A percentile compares a stretch with the other conserved stretches of the same genome.
Evolutionary conservation across 805 yeast species (phyloP).

Genomic region (Metschnikowia peoriensis): DNA sequence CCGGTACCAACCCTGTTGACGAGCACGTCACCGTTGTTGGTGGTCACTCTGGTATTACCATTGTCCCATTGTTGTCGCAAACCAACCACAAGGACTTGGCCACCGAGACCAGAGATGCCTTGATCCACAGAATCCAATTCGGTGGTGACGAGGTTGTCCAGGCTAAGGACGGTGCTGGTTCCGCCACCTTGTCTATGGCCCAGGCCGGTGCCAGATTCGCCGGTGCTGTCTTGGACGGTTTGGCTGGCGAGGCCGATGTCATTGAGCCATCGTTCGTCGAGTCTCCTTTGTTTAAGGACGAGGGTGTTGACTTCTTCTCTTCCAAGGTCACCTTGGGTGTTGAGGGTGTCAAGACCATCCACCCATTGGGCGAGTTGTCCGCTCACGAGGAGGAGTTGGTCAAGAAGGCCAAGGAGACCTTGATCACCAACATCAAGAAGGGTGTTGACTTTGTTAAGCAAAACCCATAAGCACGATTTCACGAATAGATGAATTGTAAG

Average conservation of each 20-base stretch:
- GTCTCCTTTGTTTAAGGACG: constrained; percentile 75
- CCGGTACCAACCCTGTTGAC: constrained; percentile 69
- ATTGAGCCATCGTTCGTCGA: constrained; percentile 73
- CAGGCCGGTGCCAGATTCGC: constrained; percentile 83
- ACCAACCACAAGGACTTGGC: constrained; percentile 62
- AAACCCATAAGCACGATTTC: constrained; percentile 49
- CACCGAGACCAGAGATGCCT: constrained; percentile 61
- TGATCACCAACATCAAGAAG: constrained; percentile 87
- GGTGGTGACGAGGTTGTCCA: constrained; percentile 96
- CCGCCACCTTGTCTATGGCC: constrained; percentile 92
- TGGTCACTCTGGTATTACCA: constrained; percentile 97
- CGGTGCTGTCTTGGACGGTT: constrained; percentile 60
- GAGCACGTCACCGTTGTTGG: constrained; percentile 89
- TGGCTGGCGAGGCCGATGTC: constrained; percentile 61
- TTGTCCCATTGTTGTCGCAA: constrained; percentile 89
- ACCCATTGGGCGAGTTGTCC: constrained; percentile 70
- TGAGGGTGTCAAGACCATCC: constrained; percentile 82
- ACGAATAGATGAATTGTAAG: neutral
- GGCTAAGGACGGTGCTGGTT: constrained; percentile 93
- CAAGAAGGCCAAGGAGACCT: constrained; percentile 80
- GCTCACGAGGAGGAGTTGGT: constrained; percentile 83
- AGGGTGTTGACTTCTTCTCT: constrained; percentile 96
- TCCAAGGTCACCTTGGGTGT: constrained; percentile 92
- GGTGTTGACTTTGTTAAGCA: constrained; percentile 84
- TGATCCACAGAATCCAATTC: constrained; percentile 87